These are phyloP conservation scores for Fraxinus angustifolia DNA, from an alignment of 305 asterid species.

Conservation along the genomic window DNA sequence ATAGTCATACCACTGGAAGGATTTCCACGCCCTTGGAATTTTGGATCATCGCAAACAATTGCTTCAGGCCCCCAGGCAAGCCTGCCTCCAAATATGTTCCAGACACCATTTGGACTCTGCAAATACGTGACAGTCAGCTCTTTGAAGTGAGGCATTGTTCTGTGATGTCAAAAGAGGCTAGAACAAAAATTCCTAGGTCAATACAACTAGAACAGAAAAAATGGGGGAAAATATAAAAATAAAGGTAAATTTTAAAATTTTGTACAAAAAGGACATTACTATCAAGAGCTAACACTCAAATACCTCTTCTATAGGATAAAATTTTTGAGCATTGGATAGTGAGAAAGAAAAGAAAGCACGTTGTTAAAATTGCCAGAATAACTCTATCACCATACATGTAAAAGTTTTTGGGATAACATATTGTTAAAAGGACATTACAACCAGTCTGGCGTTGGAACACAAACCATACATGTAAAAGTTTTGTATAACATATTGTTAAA, in stretches of 20 bases:
- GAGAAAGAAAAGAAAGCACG: neutral
- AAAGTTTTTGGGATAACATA: neutral
- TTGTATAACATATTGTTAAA: neutral
- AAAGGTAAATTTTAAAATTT: neutral
- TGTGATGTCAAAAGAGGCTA: neutral
- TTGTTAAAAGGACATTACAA: neutral
- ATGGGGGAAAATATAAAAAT: neutral
- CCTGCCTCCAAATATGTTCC: constrained; percentile 51
- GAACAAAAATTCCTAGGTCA: neutral
- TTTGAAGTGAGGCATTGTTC: neutral
- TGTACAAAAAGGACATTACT: neutral
- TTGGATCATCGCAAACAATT: constrained; percentile 51
- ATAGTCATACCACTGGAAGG: constrained; percentile 38
- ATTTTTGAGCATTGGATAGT: neutral
- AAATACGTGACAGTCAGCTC: neutral
- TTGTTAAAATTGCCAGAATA: neutral
- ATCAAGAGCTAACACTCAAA: neutral
- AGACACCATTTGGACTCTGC: constrained; percentile 42
- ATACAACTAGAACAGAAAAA: neutral
- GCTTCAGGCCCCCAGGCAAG: constrained; percentile 50
- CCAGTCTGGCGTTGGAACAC: neutral
- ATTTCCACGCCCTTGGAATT: constrained; percentile 48
- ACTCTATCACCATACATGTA: neutral
- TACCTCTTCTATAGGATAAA: neutral
- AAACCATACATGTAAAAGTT: neutral